Evolutionary conservation across 768 basidiomycete genomes (phyloP).

Genomic region (Sarcomyxa edulis): DNA sequence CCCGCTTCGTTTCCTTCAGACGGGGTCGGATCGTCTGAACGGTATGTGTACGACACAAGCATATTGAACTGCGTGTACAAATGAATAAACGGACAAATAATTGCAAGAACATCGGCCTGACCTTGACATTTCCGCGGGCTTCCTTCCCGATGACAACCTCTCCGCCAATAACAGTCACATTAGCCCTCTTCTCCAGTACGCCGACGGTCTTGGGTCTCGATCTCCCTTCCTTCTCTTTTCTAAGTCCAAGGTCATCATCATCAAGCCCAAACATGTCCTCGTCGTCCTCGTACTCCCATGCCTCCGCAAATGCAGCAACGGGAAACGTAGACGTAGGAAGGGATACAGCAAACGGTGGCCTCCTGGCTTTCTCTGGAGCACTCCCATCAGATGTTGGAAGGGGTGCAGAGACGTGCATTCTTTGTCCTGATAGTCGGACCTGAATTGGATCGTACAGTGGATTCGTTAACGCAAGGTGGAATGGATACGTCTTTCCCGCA

Average conservation of each 20-base stretch:
- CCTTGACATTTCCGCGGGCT: conserved; percentile 73
- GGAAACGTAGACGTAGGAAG: conserved; percentile 76
- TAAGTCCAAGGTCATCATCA: conserved; percentile 55
- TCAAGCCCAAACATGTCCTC: conserved; percentile 79
- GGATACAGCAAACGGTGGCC: conserved; percentile 75
- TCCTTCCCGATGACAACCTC: conserved; percentile 85
- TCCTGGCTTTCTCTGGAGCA: conserved; percentile 48
- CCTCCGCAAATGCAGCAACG: conserved; percentile 89
- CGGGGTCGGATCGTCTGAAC: conserved; percentile 77
- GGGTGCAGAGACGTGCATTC: conserved; percentile 47
- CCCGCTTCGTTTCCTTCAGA: conserved; percentile 51
- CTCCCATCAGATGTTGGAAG: conserved; percentile 28
- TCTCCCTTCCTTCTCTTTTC: conserved; percentile 40
- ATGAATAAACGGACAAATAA: neutral
- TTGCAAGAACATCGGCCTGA: conserved; percentile 26
- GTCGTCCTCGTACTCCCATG: conserved; percentile 98
- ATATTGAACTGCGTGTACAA: conserved; percentile 71
- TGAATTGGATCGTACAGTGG: conserved; percentile 95
- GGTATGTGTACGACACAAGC: conserved; percentile 91
- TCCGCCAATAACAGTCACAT: conserved; percentile 83
- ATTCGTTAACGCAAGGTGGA: conserved; percentile 89
- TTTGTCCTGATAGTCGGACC: conserved; percentile 79
- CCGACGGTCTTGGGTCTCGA: conserved; percentile 58
- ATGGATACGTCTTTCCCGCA: conserved; percentile 79
- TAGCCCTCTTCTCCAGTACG: conserved; percentile 85